These are phyloP conservation scores for Yamadazyma friedrichii DNA, from an alignment of 1,139 yeast species.

Conservation along the genomic window DNA sequence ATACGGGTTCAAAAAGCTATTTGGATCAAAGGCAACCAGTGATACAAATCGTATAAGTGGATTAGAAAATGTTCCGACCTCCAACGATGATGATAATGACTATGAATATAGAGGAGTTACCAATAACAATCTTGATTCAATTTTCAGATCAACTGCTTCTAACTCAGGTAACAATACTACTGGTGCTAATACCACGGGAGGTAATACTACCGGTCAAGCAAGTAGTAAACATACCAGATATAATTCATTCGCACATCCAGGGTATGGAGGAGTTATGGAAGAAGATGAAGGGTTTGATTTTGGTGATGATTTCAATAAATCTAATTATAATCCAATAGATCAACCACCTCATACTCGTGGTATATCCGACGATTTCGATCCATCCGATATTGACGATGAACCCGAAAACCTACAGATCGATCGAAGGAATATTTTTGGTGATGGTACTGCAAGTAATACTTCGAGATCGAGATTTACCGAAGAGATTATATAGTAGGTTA, in stretches of 20 bases:
- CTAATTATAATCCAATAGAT: constrained; percentile 5
- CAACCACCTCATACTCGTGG: constrained; percentile 6
- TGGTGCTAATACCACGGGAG: constrained; percentile 5
- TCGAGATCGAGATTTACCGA: constrained; percentile 26
- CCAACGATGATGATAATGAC: constrained; percentile 24
- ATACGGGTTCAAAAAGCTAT: constrained; percentile 30
- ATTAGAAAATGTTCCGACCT: constrained; percentile 14
- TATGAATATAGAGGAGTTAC: constrained; percentile 49
- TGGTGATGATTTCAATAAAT: constrained; percentile 5
- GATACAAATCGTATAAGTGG: constrained; percentile 10
- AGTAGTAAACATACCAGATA: constrained; percentile 15
- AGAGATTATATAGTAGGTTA: constrained; percentile 15
- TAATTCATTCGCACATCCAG: constrained; percentile 13
- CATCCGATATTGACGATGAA: constrained; percentile 16
- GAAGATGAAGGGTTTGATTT: constrained; percentile 17
- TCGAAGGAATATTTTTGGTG: constrained; percentile 15
- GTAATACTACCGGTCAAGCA: constrained; percentile 15
- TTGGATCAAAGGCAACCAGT: constrained; percentile 24
- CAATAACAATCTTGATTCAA: constrained; percentile 43
- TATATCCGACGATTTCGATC: constrained; percentile 15
- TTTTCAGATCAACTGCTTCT: constrained; percentile 30
- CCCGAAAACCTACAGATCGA: constrained; percentile 15
- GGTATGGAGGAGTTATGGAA: constrained; percentile 7
- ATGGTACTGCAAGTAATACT: constrained; percentile 20
- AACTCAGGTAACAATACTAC: constrained; percentile 23